Percentiles rank a stretch among this genome's conserved stretches.
Evolutionary conservation across 805 yeast species (phyloP).

Genomic region (Wickerhamiella parazyma): DNA sequence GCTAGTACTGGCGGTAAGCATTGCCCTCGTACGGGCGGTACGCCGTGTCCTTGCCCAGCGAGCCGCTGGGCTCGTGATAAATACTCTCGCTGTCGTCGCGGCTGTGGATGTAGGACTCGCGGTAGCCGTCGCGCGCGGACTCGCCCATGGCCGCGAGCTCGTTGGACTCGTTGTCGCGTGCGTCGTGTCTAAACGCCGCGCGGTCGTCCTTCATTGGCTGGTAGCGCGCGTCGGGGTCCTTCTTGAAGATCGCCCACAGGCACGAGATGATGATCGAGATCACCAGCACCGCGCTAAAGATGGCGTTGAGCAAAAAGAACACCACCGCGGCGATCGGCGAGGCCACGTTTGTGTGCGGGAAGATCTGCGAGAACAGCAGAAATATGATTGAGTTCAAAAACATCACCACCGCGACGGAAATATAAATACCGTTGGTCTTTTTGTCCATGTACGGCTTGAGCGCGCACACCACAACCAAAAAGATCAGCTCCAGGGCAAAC

Average conservation of each 20-base stretch:
- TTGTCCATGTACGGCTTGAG: slow-evolving; percentile 87
- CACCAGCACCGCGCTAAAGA: slow-evolving; percentile 66
- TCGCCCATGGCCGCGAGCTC: slow-evolving; percentile 67
- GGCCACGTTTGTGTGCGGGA: slow-evolving; percentile 70
- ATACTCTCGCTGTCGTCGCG: slow-evolving; percentile 12
- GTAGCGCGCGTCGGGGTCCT: slow-evolving; percentile 90
- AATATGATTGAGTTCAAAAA: slow-evolving; percentile 75
- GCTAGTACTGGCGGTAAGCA: neutral
- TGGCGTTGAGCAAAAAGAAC: slow-evolving; percentile 79
- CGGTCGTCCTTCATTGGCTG: slow-evolving; percentile 96
- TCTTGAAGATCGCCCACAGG: slow-evolving; percentile 64
- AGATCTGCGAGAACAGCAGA: slow-evolving; percentile 74
- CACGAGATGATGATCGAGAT: slow-evolving; percentile 83
- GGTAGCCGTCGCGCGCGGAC: slow-evolving; percentile 27
- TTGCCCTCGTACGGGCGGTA: slow-evolving; percentile 1
- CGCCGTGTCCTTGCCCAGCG: slow-evolving; percentile 2
- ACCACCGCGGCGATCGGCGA: slow-evolving; percentile 86
- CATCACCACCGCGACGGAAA: slow-evolving; percentile 66
- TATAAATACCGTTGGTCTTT: slow-evolving; percentile 87
- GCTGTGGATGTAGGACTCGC: slow-evolving; percentile 16
- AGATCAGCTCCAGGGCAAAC: slow-evolving; percentile 60
- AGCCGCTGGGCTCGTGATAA: slow-evolving; percentile 7
- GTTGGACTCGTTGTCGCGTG: slow-evolving; percentile 24
- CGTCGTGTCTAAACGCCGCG: slow-evolving; percentile 61
- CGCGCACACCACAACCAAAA: slow-evolving; percentile 51